phyloP scores from a whole-genome alignment of 768 basidiomycete genomes.

The Cystobasidium ongulense region DNA sequence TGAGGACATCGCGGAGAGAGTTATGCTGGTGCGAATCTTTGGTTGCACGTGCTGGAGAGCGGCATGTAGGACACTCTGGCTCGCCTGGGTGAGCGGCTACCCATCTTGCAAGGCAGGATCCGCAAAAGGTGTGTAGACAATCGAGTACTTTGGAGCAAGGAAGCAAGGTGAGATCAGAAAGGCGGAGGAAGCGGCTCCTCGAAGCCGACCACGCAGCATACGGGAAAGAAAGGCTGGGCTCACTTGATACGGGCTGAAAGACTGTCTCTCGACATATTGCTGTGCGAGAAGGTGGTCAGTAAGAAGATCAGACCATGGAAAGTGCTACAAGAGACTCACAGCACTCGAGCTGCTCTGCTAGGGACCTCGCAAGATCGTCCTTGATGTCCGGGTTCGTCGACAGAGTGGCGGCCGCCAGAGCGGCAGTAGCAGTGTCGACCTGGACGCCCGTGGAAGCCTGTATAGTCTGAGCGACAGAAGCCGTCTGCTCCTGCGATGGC shows the following conservation, averaged over 20 bases:
- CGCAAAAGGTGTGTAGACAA: constrained; percentile 28
- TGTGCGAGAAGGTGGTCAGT: neutral
- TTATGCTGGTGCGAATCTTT: constrained; percentile 29
- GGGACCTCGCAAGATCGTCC: constrained; percentile 13
- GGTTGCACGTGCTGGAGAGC: constrained; percentile 20
- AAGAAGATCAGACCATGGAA: neutral
- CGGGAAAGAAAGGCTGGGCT: neutral
- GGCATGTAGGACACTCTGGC: constrained; percentile 28
- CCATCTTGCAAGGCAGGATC: constrained; percentile 19
- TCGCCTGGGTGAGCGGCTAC: constrained; percentile 23
- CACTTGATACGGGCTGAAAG: constrained; percentile 28
- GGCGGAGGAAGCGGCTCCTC: neutral
- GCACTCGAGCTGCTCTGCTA: constrained; percentile 30
- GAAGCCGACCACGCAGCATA: neutral
- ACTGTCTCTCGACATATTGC: constrained; percentile 25
- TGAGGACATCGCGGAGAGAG: constrained; percentile 15
- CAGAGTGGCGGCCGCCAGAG: constrained; percentile 1
- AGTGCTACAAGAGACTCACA: neutral
- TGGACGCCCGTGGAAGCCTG: neutral
- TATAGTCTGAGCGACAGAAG: neutral
- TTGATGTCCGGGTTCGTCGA: constrained; percentile 6
- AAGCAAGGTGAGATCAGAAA: neutral
- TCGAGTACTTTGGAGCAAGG: constrained; percentile 12
- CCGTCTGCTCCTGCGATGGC: neutral
- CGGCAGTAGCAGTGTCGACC: constrained; percentile 1